phyloP scores from a whole-genome alignment of 306 rosid genomes.

The Gleditsia sinensis region DNA sequence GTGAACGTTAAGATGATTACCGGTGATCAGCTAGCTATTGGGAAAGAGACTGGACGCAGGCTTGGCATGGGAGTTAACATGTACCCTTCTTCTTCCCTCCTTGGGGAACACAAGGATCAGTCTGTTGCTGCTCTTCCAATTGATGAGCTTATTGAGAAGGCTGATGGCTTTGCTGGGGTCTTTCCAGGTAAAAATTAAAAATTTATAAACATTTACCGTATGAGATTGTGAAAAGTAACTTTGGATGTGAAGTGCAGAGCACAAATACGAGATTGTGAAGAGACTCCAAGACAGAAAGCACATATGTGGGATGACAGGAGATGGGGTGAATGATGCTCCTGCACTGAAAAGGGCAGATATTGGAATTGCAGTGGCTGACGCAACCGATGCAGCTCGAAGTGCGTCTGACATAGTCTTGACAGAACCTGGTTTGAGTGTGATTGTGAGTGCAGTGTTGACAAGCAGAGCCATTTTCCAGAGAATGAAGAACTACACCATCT shows the following conservation, averaged over 20 bases:
- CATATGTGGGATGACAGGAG: conserved; percentile 95
- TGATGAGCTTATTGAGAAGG: conserved; percentile 91
- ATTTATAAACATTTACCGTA: too few relatives aligned
- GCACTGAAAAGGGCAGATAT: conserved; percentile 84
- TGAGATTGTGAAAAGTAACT: too few relatives aligned
- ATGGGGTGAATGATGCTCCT: conserved; percentile 96
- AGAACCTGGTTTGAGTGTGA: conserved; percentile 91
- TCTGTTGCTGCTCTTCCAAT: conserved; percentile 59
- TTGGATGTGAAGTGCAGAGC: conserved; percentile 58
- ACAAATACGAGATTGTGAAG: conserved; percentile 88
- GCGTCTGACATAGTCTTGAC: conserved; percentile 93
- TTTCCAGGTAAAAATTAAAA: conserved; percentile 80
- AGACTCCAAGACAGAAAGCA: conserved; percentile 79
- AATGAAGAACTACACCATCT: conserved; percentile 94
- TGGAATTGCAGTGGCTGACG: conserved; percentile 95
- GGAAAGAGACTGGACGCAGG: conserved; percentile 90
- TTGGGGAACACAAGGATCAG: conserved; percentile 71
- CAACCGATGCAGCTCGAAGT: conserved; percentile 90
- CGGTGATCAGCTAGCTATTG: conserved; percentile 91
- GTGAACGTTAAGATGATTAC: conserved; percentile 97
- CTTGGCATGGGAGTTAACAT: conserved; percentile 98
- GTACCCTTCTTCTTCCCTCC: conserved; percentile 97
- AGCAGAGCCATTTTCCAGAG: conserved; percentile 93
- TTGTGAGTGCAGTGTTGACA: conserved; percentile 81
- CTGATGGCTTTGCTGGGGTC: conserved; percentile 96